Percentiles rank a stretch among this genome's conserved stretches.
Conservation (phyloP, 192 early-diverging fungal genomes). For the Coemansia sp. region DNA sequence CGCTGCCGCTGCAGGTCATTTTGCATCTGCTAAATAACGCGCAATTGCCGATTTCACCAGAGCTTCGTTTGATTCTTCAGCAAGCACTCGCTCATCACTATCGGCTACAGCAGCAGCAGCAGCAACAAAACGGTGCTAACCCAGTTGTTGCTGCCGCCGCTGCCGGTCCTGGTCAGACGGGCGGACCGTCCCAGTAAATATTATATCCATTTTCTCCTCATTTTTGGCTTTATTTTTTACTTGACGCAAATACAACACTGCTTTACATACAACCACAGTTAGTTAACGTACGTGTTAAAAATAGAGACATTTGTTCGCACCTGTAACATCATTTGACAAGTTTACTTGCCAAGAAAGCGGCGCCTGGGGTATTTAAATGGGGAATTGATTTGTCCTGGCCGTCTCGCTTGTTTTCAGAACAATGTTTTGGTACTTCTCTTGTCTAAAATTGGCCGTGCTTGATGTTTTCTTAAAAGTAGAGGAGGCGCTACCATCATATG, state of each 20-base stretch:
- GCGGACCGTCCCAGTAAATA: too few species aligned
- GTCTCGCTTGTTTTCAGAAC: too few species aligned
- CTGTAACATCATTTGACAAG: too few species aligned
- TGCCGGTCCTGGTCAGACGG: not conserved
- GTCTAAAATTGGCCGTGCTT: too few species aligned
- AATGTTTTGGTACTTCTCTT: too few species aligned
- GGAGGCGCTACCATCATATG: too few species aligned
- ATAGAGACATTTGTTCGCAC: not conserved
- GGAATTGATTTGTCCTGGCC: too few species aligned
- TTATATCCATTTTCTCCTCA: not conserved
- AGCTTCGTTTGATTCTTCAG: slow-evolving; percentile 23
- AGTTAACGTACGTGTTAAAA: not conserved
- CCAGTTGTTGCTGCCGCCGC: not conserved
- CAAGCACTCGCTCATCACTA: slow-evolving; percentile 20
- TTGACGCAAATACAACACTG: not conserved
- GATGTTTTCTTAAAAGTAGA: too few species aligned
- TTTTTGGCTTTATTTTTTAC: not conserved
- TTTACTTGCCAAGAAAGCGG: too few species aligned
- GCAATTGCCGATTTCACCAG: slow-evolving; percentile 22
- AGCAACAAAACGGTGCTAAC: slow-evolving; percentile 6
- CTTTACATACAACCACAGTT: not conserved
- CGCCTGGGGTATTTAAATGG: too few species aligned
- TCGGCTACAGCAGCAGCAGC: slow-evolving; percentile 13
- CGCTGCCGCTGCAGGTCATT: slow-evolving; percentile 29
- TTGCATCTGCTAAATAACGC: slow-evolving; percentile 24